These are phyloP conservation scores for Kondoa malvinella DNA, from an alignment of 768 basidiomycete species.

Conservation along the genomic window DNA sequence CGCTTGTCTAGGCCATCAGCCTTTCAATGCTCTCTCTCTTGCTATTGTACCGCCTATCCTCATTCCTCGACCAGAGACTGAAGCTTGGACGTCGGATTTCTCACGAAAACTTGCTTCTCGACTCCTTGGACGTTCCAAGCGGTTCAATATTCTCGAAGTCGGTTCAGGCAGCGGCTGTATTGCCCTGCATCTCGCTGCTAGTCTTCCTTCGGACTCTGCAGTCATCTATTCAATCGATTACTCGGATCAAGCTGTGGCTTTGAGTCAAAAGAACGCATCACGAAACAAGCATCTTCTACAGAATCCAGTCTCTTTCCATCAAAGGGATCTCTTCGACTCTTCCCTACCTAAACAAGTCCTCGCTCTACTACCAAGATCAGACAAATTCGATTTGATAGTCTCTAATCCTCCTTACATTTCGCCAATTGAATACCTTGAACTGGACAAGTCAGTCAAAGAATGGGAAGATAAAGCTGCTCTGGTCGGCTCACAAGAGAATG, in stretches of 20 bases:
- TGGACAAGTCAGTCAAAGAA: conserved; percentile 52
- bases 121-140: conserved; percentile 27
- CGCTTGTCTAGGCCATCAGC: conserved; percentile 12
- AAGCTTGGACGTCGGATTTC: conserved; percentile 56
- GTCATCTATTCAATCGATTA: conserved; percentile 34
- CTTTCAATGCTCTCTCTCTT: conserved; percentile 12
- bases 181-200: conserved; percentile 59
- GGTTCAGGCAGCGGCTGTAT: conserved; percentile 90
- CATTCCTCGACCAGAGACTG: conserved; percentile 90
- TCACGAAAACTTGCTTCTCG: conserved; percentile 26
- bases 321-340: conserved; percentile 25
- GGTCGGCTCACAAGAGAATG: conserved; percentile 37
- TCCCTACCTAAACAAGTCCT: conserved; percentile 1
- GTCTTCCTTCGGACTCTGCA: conserved; percentile 36
- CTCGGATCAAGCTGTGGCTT: conserved; percentile 42
- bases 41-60: conserved; percentile 52
- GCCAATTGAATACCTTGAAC: conserved; percentile 42
- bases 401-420: conserved; percentile 80
- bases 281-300: background rate
- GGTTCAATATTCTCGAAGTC: conserved; percentile 52
- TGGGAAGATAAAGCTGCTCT: conserved; percentile 72
- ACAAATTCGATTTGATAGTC: conserved; percentile 58
- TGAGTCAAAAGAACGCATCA: conserved; percentile 39
- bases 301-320: conserved; percentile 28
- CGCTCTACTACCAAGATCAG: background rate